These are phyloP conservation scores for Avicennia marina DNA, from an alignment of 257 asterid species.

Conservation along the genomic window DNA sequence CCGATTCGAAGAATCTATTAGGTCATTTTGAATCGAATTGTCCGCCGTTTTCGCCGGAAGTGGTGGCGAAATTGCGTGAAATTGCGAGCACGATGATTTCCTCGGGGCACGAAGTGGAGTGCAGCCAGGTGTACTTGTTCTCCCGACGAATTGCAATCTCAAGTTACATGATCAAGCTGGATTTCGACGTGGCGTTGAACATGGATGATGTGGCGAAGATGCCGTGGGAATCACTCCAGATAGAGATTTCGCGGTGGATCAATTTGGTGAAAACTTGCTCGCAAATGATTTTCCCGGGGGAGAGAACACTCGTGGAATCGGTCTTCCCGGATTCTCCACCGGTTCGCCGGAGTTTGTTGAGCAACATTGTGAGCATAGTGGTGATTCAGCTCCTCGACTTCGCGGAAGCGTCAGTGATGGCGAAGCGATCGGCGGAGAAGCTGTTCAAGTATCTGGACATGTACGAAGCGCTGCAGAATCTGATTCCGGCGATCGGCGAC, in stretches of 20 bases:
- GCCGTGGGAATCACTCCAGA: slow-evolving; percentile 64
- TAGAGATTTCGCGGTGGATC: slow-evolving; percentile 69
- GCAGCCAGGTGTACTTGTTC: slow-evolving; percentile 59
- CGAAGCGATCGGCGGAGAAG: slow-evolving; percentile 69
- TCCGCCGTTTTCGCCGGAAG: slow-evolving; percentile 40
- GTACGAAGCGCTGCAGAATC: slow-evolving; percentile 51
- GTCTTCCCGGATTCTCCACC: slow-evolving; percentile 42
- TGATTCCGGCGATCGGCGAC: slow-evolving; percentile 34
- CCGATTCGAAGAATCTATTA: slow-evolving; percentile 12
- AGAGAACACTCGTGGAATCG: slow-evolving; percentile 42
- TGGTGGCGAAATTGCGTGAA: slow-evolving; percentile 38
- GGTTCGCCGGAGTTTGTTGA: slow-evolving; percentile 27
- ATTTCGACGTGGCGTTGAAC: slow-evolving; percentile 47
- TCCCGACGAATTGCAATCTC: slow-evolving; percentile 53
- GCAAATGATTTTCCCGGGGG: slow-evolving; percentile 46
- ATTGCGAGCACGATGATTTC: slow-evolving; percentile 60
- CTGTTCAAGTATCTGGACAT: slow-evolving; percentile 74
- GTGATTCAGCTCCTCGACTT: slow-evolving; percentile 78
- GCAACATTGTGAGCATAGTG: slow-evolving; percentile 51
- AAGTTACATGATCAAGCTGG: slow-evolving; percentile 45
- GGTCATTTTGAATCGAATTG: slow-evolving; percentile 24
- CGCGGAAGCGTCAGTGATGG: slow-evolving; percentile 67
- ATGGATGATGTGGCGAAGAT: slow-evolving; percentile 63
- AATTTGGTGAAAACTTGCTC: slow-evolving; percentile 47
- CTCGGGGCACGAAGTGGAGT: slow-evolving; percentile 66